Base-by-base conservation (phyloP, 73 alveolate species). In the Effrenium voratum region DNA sequence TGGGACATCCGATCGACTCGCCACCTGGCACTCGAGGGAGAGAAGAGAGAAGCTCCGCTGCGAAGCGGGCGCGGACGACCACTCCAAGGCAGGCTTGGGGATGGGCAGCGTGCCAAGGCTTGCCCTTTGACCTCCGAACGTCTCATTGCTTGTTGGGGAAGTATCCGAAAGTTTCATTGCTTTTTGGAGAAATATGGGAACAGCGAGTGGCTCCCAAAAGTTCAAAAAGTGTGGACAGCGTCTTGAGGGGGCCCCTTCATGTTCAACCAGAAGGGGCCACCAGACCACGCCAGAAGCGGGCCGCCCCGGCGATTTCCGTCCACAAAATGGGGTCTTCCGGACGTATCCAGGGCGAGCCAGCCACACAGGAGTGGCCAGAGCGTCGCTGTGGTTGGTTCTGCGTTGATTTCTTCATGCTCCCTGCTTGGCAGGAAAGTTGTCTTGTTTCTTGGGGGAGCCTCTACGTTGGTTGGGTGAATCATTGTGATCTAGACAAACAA, bases 11-110 rank as follows among this genome's bases (percentile, higher is more conserved):
- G n/a, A n/a, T n/a, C n/a, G n/a, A n/a, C n/a, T n/a, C n/a, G n/a
- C n/a, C n/a, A n/a, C n/a, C n/a, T n/a, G n/a, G n/a, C n/a, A n/a
- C n/a, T n/a, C n/a, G n/a, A n/a, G n/a, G n/a, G n/a, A n/a, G n/a
- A n/a, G n/a, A n/a, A n/a, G n/a, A n/a, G n/a, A n/a, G n/a, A 28
- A 82, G 57, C 97, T 90, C 5, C 97, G 97, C 43, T 90, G 97
- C 41, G 57, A 46, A 30, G 97, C 97, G 24, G 97, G 97, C 40
- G 97, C 85, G 2, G 57, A 90, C n/a, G 97, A 90, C 40, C 97
- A 90, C 50, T 90, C 97, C 41, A 90, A 90, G 97, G 97, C 75
- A n/a, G 36, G 34, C 19, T 8, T 52, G 63, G 63, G 8, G 63
- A 19, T 52, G 88, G 26, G 63, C 63, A 8, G 8, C 19, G 26